Percentiles rank a stretch among this genome's conserved stretches.
Conservation (phyloP, 176 grass and related monocot genomes). For the Sorghum bicolor region Sorghum_bicolor_NCBIv3 NC_012874.2:69928001-69928500, state of each 20-base stretch:
- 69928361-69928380: not conserved
- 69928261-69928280: not conserved
- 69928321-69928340: too few species aligned
- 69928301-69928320: too few species aligned
- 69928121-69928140: not conserved
- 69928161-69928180: not conserved
- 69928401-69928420: not conserved
- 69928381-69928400: not conserved
- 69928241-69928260: not conserved
- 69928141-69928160: not conserved
- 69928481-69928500: not conserved
- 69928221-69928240: not conserved
- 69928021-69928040: too few species aligned
- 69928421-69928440: slow-evolving; percentile 9
- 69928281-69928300: not conserved
- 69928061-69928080: too few species aligned
- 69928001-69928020: too few species aligned
- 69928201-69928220: not conserved
- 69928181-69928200: not conserved
- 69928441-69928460: slow-evolving; percentile 24
- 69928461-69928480: not conserved
- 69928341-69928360: not conserved
- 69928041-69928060: too few species aligned
- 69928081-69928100: too few species aligned
- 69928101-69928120: not conserved